Base-by-base conservation (phyloP, 2,329 filamentous ascomycete genomes). In the Teratosphaeria pseudoeucalypti region DNA sequence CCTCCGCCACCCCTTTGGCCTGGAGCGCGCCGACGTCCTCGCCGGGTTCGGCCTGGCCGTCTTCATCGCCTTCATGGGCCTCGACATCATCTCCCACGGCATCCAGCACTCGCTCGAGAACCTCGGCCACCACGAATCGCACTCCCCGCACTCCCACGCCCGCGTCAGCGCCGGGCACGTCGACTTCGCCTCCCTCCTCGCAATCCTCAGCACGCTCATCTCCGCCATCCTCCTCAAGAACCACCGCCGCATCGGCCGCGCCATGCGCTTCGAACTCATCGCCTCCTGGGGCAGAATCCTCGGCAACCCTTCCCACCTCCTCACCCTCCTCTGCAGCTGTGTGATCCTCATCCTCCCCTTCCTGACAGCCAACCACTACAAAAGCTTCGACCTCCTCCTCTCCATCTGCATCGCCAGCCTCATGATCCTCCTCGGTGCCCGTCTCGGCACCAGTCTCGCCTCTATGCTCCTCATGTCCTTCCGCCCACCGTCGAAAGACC, bases 391-490 rank as follows among this genome's bases (percentile, higher is more conserved):
- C 73, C 85, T 88, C 53, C 79, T 88, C 16, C 82, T 97, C 59
- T 95, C 91, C 60, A 83, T 87, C 57, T 82, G 87, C 29, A 94
- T 96, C 60, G 88, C 94, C 3, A 75, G 90, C 32, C 84, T 87
- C 61, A 99, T 99, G 94, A 92, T 96, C 63, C 79, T 86, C 37
- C 81, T 97, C 5, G 94, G 94, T 12, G 82, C 87, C 64, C 87
- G 91, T 7, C 82, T 97, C 12, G 92, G 92, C 23, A 85, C 89
- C 58, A 88, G 89, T 0, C 84, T 99, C 66, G 94, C 92, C 0
- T 84, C 91, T 32, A 97, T 99, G 90, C 82, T 99, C 34, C 82
- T 99, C 60, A 96, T 99, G 92, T 92, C 88, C 3, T 96, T 95
- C 72, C 74, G 76, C 34, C 80, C 81, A 11, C 72, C 74, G 52